Evolutionary conservation across 169 alveolate species (phyloP).

Genomic region (Eimeria praecox): DNA sequence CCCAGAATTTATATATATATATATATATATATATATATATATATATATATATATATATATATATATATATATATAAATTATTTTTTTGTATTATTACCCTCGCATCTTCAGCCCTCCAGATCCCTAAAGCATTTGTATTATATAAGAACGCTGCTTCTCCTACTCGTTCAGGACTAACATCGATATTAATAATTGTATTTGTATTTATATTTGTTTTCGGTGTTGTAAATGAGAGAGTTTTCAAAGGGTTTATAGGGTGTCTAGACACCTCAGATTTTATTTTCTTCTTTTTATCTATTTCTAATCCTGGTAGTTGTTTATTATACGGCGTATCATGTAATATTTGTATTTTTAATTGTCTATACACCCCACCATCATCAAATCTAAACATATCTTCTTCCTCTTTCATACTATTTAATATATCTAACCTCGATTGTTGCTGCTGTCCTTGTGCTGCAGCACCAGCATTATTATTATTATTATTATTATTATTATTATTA

Average conservation of each 20-base stretch:
- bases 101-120: constrained; percentile 62
- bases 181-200: constrained; percentile 36
- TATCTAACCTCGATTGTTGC: no score
- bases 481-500: no score
- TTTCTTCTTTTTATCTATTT: neutral
- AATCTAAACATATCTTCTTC: neutral
- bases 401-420: no score
- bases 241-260: neutral
- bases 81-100: no score
- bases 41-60: no score
- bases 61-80: no score
- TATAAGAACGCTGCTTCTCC: constrained; percentile 48
- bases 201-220: no score
- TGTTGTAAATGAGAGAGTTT: no score
- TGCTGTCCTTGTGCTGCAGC: no score
- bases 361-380: constrained; percentile 22
- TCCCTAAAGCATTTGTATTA: neutral
- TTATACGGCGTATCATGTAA: constrained; percentile 33
- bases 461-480: no score
- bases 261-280: neutral
- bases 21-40: no score
- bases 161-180: neutral
- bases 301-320: neutral
- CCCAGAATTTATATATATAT: no score
- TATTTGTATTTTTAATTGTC: constrained; percentile 13